Conservation (phyloP, 148 eudicot genomes). For the Amaranthus hypochondriacus region DNA sequence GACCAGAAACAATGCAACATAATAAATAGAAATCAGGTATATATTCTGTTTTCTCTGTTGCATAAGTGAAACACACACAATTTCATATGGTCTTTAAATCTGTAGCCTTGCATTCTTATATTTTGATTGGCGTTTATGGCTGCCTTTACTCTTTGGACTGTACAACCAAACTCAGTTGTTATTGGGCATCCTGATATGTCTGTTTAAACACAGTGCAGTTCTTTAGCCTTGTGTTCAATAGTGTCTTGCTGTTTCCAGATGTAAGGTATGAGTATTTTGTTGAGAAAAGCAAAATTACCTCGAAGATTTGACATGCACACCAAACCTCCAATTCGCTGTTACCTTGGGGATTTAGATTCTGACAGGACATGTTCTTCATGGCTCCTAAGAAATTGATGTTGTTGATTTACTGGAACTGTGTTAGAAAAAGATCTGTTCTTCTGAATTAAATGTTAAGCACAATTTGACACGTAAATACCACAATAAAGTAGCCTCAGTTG, state of each 20-base stretch:
- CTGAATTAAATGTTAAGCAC: not conserved
- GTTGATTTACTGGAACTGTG: not conserved
- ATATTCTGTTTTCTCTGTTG: not conserved
- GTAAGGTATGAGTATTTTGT: not conserved
- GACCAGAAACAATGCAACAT: slow-evolving; percentile 61
- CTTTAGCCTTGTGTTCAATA: too few species aligned
- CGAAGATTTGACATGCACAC: not conserved
- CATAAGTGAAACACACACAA: not conserved
- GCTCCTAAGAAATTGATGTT: not conserved
- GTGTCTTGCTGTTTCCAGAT: not conserved
- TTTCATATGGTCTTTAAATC: slow-evolving; percentile 1
- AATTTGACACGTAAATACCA: not conserved
- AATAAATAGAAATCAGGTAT: slow-evolving; percentile 62
- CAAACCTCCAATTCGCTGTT: too few species aligned
- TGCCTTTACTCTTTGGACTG: not conserved
- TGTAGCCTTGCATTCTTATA: not conserved
- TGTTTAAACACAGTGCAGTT: too few species aligned
- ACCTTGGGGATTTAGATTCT: too few species aligned
- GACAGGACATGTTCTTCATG: too few species aligned
- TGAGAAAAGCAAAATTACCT: not conserved
- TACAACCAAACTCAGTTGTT: not conserved
- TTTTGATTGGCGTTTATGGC: not conserved
- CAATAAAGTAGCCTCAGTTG: not conserved
- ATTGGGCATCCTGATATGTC: too few species aligned
- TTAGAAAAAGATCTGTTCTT: not conserved